Conservation (phyloP, 495 filamentous ascomycete species). For the Bryoglossum gracile region DNA sequence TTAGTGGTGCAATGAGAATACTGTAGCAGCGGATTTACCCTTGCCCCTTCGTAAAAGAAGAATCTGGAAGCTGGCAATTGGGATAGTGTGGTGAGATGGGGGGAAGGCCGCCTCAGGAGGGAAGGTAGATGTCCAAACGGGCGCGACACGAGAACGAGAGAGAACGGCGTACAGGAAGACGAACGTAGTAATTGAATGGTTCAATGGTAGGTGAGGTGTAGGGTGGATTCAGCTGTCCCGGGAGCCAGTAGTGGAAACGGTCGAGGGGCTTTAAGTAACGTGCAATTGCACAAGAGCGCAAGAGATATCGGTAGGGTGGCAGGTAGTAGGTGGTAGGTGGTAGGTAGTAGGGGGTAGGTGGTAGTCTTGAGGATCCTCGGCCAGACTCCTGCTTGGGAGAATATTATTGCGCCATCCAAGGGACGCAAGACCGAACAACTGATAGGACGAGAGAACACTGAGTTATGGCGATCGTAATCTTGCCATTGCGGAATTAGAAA, state of each 20-base stretch:
- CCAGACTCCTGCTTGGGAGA: conserved; percentile 5
- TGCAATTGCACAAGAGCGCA: conserved; percentile 4
- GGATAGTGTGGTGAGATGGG: not conserved
- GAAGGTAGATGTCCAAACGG: conserved; percentile 8
- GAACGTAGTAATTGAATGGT: too few relatives aligned
- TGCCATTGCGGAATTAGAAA: not conserved
- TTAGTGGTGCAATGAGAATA: not conserved
- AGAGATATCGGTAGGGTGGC: not conserved
- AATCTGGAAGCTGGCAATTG: conserved; percentile 1
- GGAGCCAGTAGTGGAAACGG: not conserved
- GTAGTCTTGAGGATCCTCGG: conserved; percentile 3
- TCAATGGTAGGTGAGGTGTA: not conserved
- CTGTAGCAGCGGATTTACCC: not conserved
- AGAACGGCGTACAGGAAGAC: too few relatives aligned
- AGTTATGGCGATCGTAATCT: not conserved
- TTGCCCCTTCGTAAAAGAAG: conserved; percentile 8
- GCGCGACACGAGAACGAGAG: conserved; percentile 9
- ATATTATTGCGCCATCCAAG: conserved; percentile 21
- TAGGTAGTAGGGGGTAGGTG: too few relatives aligned
- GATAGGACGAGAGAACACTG: conserved; percentile 10
- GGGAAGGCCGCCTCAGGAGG: conserved; percentile 10
- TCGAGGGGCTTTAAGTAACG: conserved; percentile 19
- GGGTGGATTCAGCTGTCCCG: conserved; percentile 4
- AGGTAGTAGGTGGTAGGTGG: too few relatives aligned
- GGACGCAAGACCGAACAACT: not conserved